Conservation (phyloP, 192 early-diverging fungal genomes). For the Lunasporangiospora selenospora region DNA sequence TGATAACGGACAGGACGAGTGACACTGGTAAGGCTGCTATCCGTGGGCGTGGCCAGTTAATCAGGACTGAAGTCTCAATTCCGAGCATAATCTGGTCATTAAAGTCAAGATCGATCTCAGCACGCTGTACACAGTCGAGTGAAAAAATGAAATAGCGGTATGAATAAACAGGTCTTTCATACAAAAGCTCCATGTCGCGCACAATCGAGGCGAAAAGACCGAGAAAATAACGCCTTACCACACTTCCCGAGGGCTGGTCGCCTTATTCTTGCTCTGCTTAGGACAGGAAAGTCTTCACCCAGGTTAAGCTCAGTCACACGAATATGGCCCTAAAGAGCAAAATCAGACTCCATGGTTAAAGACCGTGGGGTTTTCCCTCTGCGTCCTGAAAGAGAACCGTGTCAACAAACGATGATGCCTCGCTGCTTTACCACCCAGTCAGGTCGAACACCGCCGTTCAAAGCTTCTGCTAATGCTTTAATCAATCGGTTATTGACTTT, state of each 20-base stretch:
- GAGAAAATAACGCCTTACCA: conserved; percentile 41
- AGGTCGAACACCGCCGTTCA: conserved; percentile 73
- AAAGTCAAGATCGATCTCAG: conserved; percentile 86
- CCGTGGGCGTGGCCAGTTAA: conserved; percentile 93
- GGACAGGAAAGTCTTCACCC: conserved; percentile 64
- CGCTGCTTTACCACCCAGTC: conserved; percentile 71
- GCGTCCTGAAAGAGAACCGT: no score
- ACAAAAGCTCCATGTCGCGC: no score
- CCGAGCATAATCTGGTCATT: conserved; percentile 94
- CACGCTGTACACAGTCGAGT: conserved; percentile 51
- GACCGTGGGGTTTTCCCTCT: no score
- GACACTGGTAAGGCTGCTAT: conserved; percentile 94
- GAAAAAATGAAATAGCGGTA: conserved; percentile 6
- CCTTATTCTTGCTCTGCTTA: conserved; percentile 62
- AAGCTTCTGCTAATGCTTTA: conserved; percentile 65
- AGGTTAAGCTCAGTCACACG: conserved; percentile 61
- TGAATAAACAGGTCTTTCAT: no score
- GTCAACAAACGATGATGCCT: background rate
- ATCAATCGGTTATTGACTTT: conserved; percentile 71
- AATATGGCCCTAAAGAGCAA: conserved; percentile 57
- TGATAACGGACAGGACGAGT: conserved; percentile 81
- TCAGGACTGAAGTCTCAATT: conserved; percentile 87
- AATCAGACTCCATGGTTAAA: background rate
- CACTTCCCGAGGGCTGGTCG: conserved; percentile 54
- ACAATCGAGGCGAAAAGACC: background rate